These are phyloP conservation scores for Reutealis trisperma DNA, from an alignment of 345 rosid genomes.

Conservation along the genomic window DNA sequence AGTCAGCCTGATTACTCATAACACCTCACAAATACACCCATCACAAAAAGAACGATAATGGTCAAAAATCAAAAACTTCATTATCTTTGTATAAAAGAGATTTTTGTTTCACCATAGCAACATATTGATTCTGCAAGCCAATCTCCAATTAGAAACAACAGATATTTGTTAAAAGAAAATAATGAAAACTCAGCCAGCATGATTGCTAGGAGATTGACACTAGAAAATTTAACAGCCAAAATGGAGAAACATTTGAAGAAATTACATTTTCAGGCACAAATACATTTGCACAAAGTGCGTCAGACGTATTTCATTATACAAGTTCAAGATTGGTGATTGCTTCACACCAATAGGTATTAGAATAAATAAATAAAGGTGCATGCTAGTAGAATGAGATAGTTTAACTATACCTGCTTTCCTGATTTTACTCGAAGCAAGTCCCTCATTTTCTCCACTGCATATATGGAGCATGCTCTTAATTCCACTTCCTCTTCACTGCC, in stretches of 20 bases:
- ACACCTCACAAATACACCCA: not conserved
- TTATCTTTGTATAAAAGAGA: too few relatives aligned
- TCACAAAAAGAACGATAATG: not conserved
- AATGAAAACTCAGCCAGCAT: not conserved
- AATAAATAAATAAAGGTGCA: not conserved
- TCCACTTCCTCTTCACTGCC: slow-evolving; percentile 88
- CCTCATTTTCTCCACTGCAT: slow-evolving; percentile 82
- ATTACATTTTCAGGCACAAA: not conserved
- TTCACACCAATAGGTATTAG: not conserved
- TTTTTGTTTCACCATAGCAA: too few relatives aligned
- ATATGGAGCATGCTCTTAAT: slow-evolving; percentile 73
- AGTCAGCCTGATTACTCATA: not conserved
- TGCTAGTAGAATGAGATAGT: not conserved
- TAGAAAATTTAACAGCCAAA: not conserved
- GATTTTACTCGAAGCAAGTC: slow-evolving; percentile 53
- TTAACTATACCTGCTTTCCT: slow-evolving; percentile 63
- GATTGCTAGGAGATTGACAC: not conserved
- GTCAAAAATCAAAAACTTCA: too few relatives aligned
- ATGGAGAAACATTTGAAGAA: not conserved
- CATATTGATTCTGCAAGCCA: too few relatives aligned
- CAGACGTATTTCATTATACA: not conserved
- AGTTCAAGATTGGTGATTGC: not conserved
- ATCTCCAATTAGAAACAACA: too few relatives aligned
- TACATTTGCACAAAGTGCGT: not conserved
- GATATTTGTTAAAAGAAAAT: too few relatives aligned